Evolutionary conservation across 331 rosid species (phyloP).

Genomic region (Malus hybrid): DNA sequence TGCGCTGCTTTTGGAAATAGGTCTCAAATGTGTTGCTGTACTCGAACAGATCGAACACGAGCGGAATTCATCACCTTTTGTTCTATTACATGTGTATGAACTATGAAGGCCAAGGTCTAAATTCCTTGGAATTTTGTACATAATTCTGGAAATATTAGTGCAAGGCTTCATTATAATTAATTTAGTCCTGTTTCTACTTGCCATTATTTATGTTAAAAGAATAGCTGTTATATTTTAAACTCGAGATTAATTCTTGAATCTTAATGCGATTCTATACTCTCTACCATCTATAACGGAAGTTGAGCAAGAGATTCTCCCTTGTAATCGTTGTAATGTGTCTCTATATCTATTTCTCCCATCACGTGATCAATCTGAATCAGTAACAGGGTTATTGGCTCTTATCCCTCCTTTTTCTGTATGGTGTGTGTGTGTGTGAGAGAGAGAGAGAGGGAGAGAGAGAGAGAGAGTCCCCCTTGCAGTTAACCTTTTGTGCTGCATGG

Average conservation of each 20-base stretch:
- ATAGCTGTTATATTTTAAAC: background rate
- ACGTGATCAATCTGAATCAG: background rate
- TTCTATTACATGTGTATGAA: background rate
- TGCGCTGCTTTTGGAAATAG: background rate
- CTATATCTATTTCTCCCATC: too few relatives aligned
- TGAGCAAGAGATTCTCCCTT: background rate
- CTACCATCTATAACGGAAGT: background rate
- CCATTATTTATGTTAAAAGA: background rate
- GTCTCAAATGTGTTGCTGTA: background rate
- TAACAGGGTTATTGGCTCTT: background rate
- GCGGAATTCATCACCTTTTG: background rate
- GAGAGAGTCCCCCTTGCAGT: background rate
- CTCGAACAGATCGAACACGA: background rate
- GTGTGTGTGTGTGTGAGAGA: background rate
- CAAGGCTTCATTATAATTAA: background rate
- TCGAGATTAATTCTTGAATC: background rate
- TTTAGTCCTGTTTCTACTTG: background rate
- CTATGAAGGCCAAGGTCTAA: background rate
- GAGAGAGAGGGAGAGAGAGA: background rate
- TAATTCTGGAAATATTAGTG: background rate
- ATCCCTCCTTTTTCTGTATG: background rate
- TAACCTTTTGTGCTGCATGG: constrained; percentile 18
- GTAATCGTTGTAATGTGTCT: background rate
- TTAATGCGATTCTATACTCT: background rate
- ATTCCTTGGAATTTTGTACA: background rate